Conservation (phyloP, 2,329 filamentous ascomycete genomes). For the Allantophomopsis lycopodina region DNA sequence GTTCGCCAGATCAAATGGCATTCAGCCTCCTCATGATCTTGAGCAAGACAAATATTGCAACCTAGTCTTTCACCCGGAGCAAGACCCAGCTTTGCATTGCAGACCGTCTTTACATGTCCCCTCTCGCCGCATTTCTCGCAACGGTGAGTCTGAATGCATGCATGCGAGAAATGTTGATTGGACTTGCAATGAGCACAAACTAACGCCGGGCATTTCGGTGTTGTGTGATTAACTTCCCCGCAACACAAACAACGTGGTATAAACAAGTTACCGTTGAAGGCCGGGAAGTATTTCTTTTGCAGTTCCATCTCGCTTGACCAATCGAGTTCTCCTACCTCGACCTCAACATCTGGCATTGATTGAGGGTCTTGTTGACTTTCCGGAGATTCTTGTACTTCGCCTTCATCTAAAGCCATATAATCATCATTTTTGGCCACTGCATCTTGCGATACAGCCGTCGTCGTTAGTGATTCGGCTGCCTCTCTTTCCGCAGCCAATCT, state of each 20-base stretch:
- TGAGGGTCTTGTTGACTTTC: background rate
- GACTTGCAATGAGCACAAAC: slow-evolving; percentile 34
- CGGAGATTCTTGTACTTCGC: background rate
- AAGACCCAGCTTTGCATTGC: slow-evolving; percentile 39
- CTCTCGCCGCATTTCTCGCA: slow-evolving; percentile 48
- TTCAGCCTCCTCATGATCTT: slow-evolving; percentile 40
- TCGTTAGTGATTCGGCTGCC: background rate
- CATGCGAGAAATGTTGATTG: slow-evolving; percentile 30
- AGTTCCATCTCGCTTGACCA: background rate
- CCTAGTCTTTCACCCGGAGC: slow-evolving; percentile 37
- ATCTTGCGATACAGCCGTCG: background rate
- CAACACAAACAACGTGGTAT: slow-evolving; percentile 34
- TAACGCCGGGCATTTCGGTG: slow-evolving; percentile 27
- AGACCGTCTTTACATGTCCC: slow-evolving; percentile 39
- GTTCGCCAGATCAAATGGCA: slow-evolving; percentile 50
- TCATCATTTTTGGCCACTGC: background rate
- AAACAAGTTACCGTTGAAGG: slow-evolving; percentile 14
- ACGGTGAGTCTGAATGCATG: slow-evolving; percentile 34
- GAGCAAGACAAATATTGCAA: slow-evolving; percentile 45
- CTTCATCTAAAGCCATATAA: background rate
- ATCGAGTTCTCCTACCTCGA: background rate
- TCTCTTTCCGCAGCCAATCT: background rate
- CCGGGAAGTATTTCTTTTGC: slow-evolving; percentile 35
- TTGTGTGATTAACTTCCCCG: slow-evolving; percentile 30
- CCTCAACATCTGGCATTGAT: background rate